Percentiles rank a stretch among this genome's conserved stretches.
These are phyloP conservation scores for Trametes cinnabarina DNA, from an alignment of 768 basidiomycete species.

Conservation along the genomic window DNA sequence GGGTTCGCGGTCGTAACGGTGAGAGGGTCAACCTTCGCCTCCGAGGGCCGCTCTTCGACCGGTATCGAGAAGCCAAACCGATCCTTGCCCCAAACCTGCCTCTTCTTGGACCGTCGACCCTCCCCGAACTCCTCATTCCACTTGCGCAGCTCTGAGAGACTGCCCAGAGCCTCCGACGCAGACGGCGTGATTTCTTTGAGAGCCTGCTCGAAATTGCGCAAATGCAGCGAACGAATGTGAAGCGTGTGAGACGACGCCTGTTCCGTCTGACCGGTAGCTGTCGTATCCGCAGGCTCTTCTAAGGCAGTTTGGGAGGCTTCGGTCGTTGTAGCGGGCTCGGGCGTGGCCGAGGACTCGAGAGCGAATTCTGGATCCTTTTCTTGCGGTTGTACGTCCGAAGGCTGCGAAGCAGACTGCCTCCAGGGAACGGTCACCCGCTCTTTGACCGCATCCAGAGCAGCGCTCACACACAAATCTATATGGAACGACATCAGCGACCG, in stretches of 20 bases:
- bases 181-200: constrained; percentile 89
- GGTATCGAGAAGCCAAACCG: constrained; percentile 78
- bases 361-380: background rate
- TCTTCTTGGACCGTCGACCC: constrained; percentile 63
- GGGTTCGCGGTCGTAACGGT: background rate
- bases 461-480: constrained; percentile 91
- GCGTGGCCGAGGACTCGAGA: background rate
- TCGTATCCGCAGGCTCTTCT: background rate
- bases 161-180: constrained; percentile 77
- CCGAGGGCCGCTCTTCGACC: background rate
- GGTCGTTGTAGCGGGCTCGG: background rate
- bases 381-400: background rate
- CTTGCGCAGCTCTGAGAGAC: constrained; percentile 70
- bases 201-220: constrained; percentile 78
- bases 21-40: constrained; percentile 20
- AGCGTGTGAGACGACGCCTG: constrained; percentile 2
- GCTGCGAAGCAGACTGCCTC: constrained; percentile 32
- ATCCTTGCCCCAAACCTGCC: constrained; percentile 82
- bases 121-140: constrained; percentile 97
- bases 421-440: constrained; percentile 82
- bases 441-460: constrained; percentile 89
- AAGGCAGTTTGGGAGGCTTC: background rate
- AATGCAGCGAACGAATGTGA: constrained; percentile 39
- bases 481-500: constrained; percentile 10
- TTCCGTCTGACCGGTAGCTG: constrained; percentile 2